Base-by-base conservation (phyloP, 1,284 basidiomycete species). In the Lignosus rhinocerotis region DNA sequence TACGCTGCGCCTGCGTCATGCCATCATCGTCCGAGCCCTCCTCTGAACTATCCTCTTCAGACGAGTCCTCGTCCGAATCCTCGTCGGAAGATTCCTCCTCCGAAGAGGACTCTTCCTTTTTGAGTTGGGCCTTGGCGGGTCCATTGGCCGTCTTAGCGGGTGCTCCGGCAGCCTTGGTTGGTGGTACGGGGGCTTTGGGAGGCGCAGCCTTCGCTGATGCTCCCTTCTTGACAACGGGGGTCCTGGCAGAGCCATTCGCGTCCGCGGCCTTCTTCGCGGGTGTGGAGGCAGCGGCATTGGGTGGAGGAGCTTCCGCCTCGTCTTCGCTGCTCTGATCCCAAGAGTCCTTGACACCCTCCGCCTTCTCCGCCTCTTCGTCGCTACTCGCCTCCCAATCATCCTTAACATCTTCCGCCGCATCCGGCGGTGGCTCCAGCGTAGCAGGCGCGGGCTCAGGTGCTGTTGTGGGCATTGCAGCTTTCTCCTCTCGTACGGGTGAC, bases 251-350 rank as follows among this genome's bases (percentile, higher is more conserved):
- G 9, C 52, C 59, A 32, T 59, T 61, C n/a, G 60, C n/a, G 25
- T 47, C 50, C 25, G 55, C 12, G 9, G 43, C 32, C 45, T 57
- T 53, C 36, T 50, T 50, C 19, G 48, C 36, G 17, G 49, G 46
- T 39, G 25, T 25, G 25, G 25, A 25, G 25, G 32, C 36, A 54
- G 31, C 12, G 60, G 49, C 43, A 59, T 61, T 53, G 14, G 56
- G 39, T 39, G 66, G 46, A 49, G 49, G 56, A 30, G 58, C 51
- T 41, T 63, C 30, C n/a, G 38, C 38, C 38, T 85, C 90, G 9
- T 90, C 85, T 36, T 82, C 90, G 61, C 89, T 92, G 39, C 87
- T 87, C 30, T 86, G 90, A 70, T 97, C 94, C 94, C 94, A 97
- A 21, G 86, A 83, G 63, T 94, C 89, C 71, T 92, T 92, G 59